phyloP scores from a whole-genome alignment of 371 early-diverging fungal species.

The Parasitella parasitica region DNA sequence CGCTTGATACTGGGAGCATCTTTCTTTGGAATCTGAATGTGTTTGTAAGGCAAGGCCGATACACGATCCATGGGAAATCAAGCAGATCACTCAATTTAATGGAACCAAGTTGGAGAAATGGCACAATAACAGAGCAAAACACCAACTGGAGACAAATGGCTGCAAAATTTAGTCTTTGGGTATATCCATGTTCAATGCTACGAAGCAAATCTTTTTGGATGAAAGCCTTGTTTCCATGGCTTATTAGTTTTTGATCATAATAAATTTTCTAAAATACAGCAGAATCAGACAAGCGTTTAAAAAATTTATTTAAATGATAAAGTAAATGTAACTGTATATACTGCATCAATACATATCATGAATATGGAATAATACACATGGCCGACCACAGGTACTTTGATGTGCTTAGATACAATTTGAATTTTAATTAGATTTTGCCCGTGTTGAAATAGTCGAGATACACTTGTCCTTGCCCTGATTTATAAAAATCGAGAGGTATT shows the following conservation, averaged over 20 bases:
- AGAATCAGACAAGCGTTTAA: neutral
- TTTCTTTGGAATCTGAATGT: neutral
- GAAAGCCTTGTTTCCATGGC: neutral
- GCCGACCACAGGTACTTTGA: no score
- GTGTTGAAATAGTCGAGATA: neutral
- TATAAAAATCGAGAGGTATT: neutral
- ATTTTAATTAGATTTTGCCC: neutral
- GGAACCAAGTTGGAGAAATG: neutral
- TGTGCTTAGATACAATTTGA: neutral
- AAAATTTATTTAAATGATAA: neutral
- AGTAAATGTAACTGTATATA: neutral
- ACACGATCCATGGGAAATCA: neutral
- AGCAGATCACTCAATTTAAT: neutral
- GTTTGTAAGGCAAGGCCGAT: neutral
- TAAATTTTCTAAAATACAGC: no score
- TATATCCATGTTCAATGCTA: neutral
- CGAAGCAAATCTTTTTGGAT: neutral
- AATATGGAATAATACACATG: no score
- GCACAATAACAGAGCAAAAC: neutral
- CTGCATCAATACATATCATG: neutral
- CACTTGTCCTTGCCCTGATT: neutral
- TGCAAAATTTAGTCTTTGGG: conserved; percentile 2
- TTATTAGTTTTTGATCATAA: no score
- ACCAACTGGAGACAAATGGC: conserved; percentile 3
- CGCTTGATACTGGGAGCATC: neutral